Conservation (phyloP, 352 stramenopile species). For the Globisporangium lucens region DNA sequence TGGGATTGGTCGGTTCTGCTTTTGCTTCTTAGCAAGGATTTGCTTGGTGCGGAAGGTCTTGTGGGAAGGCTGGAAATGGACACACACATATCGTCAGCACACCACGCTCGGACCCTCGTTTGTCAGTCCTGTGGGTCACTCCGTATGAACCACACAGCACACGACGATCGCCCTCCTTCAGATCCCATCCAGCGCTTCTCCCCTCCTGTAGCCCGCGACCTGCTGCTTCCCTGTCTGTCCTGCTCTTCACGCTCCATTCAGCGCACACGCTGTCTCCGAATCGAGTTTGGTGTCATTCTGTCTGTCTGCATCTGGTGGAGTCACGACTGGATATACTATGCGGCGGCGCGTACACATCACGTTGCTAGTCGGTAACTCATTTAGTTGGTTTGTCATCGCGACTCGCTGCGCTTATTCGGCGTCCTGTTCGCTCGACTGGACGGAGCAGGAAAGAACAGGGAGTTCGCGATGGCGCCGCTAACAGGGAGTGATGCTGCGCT, state of each 20-base stretch:
- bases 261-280: neutral
- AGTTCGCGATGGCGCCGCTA: neutral
- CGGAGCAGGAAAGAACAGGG: neutral
- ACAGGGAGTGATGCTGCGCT: neutral
- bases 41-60: constrained; percentile 99
- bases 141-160: neutral
- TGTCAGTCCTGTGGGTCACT: neutral
- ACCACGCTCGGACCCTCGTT: neutral
- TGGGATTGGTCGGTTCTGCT: constrained; percentile 99
- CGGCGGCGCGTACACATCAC: neutral
- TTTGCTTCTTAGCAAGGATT: constrained; percentile 99
- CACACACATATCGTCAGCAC: constrained; percentile 2
- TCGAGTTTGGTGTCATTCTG: neutral
- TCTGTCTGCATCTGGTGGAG: neutral
- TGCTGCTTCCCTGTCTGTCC: neutral
- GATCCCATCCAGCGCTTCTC: neutral
- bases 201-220: neutral
- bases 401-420: neutral
- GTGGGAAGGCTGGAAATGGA: constrained; percentile 92
- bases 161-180: neutral
- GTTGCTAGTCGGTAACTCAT: neutral
- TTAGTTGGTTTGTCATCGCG: neutral
- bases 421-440: neutral
- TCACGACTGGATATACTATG: neutral
- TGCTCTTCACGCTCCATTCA: neutral